phyloP scores from a whole-genome alignment of 495 filamentous ascomycete genomes.

The Aspergillus wentii region DNA sequence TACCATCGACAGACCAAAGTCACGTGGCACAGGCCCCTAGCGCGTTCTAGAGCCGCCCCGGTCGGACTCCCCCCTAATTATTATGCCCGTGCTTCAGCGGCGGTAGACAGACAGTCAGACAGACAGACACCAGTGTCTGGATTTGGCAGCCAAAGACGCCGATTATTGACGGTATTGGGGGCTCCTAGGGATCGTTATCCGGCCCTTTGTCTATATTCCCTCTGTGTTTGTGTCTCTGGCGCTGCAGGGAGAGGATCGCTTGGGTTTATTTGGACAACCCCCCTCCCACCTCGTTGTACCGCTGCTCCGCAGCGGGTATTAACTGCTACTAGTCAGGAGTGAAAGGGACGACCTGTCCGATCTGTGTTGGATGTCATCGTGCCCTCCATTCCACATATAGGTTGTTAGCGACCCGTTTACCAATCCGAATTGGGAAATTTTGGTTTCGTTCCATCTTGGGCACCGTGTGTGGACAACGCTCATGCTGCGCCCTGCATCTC shows the following conservation, averaged over 20 bases:
- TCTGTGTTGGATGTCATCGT: too few species aligned
- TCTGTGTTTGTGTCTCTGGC: too few species aligned
- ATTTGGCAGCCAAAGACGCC: constrained; percentile 5
- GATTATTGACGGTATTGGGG: too few species aligned
- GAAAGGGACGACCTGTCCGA: constrained; percentile 3
- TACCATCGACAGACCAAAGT: too few species aligned
- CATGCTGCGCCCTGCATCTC: constrained; percentile 39
- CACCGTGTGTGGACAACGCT: constrained; percentile 19
- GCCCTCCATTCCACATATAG: too few species aligned
- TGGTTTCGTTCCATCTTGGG: neutral
- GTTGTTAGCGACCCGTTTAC: too few species aligned
- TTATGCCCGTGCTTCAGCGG: constrained; percentile 12
- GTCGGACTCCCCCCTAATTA: constrained; percentile 10
- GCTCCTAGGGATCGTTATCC: too few species aligned
- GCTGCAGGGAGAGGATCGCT: neutral
- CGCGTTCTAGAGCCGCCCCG: constrained; percentile 19
- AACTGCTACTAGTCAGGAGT: constrained; percentile 16
- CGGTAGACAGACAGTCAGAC: constrained; percentile 8
- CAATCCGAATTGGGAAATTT: neutral
- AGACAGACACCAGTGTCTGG: constrained; percentile 5
- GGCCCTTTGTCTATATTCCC: too few species aligned
- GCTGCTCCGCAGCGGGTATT: constrained; percentile 23
- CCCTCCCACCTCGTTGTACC: constrained; percentile 6
- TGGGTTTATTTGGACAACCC: constrained; percentile 3
- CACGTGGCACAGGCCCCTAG: too few species aligned